Base-by-base conservation (phyloP, 179 eudicot genomes). In the Amaranthus tricolor region DNA sequence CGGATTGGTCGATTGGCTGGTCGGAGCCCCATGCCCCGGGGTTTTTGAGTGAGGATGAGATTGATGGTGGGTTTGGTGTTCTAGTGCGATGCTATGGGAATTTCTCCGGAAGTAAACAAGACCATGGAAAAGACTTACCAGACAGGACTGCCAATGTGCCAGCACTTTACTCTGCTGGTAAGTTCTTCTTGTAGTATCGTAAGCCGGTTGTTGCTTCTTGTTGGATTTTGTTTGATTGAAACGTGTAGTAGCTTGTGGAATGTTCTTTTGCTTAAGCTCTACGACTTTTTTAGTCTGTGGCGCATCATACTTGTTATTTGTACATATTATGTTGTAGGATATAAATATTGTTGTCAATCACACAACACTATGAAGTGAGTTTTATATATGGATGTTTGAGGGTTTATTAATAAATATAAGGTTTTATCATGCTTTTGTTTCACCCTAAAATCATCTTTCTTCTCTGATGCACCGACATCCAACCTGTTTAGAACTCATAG, bases 1-100 rank as follows among this genome's bases (percentile, higher is more conserved):
- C 91, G 3, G 96, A 91, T 81, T 91, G 93, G 93, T 91, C 96
- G 0, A 82, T 91, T 56, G 96, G 96, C 47, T 91, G 96, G 96
- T 86, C 87, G 59, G 96, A 91, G 83, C 91, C 93, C 63, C 93
- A 89, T 83, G 93, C 84, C 10, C 64, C 85, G 67, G 96, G 75
- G 40, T 91, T 91, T 74, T 86, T 83, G 73, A 87, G 91, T 70
- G 90, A 86, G 71, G 90, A 81, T 74, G 90, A 87, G 72, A 82
- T 74, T 60, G 93, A 91, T 79, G 84, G 82, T 68, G 87, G 96
- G 45, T 91, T 91, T 70, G 96, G 89, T 20, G 96, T 91, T 62
- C 74, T 91, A 51, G 93, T 91, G 70, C 96, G 89, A 50, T 90
- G 95, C 76, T 90, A 88, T 80, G 86, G 88, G 40, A 86, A 76